Conservation (phyloP, 2,329 filamentous ascomycete genomes). For the Lecanicillium sp. region DNA sequence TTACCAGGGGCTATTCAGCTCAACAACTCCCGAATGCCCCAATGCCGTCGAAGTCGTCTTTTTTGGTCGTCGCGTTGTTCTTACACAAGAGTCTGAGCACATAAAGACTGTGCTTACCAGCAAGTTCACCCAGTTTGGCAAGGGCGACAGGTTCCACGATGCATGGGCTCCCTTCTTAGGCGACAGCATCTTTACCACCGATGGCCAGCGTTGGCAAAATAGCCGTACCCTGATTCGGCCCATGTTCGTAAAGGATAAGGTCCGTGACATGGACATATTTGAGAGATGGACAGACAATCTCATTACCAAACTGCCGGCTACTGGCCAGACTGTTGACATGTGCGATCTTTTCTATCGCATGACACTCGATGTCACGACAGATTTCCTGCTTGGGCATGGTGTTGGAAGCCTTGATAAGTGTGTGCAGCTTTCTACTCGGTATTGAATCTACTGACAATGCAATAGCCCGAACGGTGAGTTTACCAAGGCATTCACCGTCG, state of each 20-base stretch:
- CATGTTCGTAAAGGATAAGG: slow-evolving; percentile 40
- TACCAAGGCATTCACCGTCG: slow-evolving; percentile 60
- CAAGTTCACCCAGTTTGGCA: slow-evolving; percentile 46
- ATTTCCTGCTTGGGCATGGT: slow-evolving; percentile 57
- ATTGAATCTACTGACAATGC: no score
- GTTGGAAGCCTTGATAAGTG: slow-evolving; percentile 36
- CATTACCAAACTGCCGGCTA: slow-evolving; percentile 46
- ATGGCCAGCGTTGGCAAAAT: slow-evolving; percentile 44
- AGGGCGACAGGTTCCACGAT: slow-evolving; percentile 33
- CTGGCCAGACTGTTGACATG: slow-evolving; percentile 49
- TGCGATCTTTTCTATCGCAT: slow-evolving; percentile 56
- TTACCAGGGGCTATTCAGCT: slow-evolving; percentile 20
- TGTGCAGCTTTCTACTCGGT: slow-evolving; percentile 1
- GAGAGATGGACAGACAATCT: slow-evolving; percentile 51
- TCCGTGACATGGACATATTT: slow-evolving; percentile 45
- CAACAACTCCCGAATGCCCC: slow-evolving; percentile 21
- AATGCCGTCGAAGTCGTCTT: slow-evolving; percentile 29
- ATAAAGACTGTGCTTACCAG: slow-evolving; percentile 48
- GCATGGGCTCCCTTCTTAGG: slow-evolving; percentile 40
- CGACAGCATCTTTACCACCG: slow-evolving; percentile 46
- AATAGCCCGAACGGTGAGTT: slow-evolving; percentile 48
- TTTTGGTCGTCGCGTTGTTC: slow-evolving; percentile 27
- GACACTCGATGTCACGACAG: slow-evolving; percentile 59
- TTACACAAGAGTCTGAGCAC: slow-evolving; percentile 47
- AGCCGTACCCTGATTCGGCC: slow-evolving; percentile 44